These are phyloP conservation scores for Eucalyptus sideroxylon DNA, from an alignment of 345 rosid species.

Conservation along the genomic window DNA sequence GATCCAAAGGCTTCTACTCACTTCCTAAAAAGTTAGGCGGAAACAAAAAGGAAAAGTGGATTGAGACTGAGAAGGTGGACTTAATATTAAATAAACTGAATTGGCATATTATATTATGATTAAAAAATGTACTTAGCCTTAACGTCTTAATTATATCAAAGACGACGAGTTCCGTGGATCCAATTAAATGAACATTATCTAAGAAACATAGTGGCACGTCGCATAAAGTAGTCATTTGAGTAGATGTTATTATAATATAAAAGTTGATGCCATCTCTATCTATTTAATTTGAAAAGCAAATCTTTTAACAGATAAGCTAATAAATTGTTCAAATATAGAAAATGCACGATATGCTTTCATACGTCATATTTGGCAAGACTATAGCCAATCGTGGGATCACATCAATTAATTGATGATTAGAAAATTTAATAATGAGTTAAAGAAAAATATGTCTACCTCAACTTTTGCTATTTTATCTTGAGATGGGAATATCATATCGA, in stretches of 20 bases:
- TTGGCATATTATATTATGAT: neutral
- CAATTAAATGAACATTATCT: neutral
- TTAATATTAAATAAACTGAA: neutral
- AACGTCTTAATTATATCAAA: neutral
- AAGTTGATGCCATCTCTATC: neutral
- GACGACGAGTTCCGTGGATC: neutral
- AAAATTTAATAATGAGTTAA: neutral
- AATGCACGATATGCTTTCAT: neutral
- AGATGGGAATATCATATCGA: neutral
- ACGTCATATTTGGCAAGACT: neutral
- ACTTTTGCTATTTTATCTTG: neutral
- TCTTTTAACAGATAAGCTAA: neutral
- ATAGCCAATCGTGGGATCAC: neutral
- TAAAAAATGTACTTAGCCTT: neutral
- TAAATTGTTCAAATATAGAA: neutral
- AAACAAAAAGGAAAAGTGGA: neutral
- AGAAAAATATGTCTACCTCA: neutral
- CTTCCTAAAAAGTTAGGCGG: neutral
- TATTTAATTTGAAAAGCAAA: neutral
- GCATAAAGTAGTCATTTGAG: neutral
- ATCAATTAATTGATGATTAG: neutral
- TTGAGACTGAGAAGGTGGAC: neutral
- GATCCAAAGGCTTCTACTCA: neutral
- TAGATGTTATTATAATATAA: neutral
- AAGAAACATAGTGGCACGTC: neutral